These are phyloP conservation scores for Candida berthetii DNA, from an alignment of 805 yeast genomes.

Conservation along the genomic window DNA sequence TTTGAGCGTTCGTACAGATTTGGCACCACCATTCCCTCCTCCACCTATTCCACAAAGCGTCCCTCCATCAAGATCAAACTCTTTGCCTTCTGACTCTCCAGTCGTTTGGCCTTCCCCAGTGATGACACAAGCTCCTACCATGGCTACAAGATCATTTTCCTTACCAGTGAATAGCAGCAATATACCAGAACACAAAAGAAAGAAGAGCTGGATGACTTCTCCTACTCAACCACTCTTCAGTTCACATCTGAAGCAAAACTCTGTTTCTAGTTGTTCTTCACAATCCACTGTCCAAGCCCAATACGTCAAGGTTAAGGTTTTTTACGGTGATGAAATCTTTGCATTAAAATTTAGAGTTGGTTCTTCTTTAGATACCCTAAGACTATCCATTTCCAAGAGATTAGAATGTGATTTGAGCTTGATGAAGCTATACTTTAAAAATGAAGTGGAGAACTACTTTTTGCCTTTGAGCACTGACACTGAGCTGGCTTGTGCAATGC, in stretches of 20 bases:
- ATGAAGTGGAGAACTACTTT: slow-evolving; percentile 8
- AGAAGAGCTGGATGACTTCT: neutral
- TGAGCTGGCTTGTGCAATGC: slow-evolving; percentile 12
- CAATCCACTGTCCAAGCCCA: neutral
- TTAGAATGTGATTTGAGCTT: slow-evolving; percentile 12
- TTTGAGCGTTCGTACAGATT: slow-evolving; percentile 11
- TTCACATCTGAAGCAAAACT: neutral
- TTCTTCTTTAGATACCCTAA: slow-evolving; percentile 5
- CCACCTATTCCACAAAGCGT: slow-evolving; percentile 5
- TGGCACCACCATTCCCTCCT: slow-evolving; percentile 19
- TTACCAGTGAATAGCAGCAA: neutral
- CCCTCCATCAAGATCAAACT: slow-evolving; percentile 1
- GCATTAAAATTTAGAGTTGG: slow-evolving; percentile 13
- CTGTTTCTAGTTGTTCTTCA: neutral
- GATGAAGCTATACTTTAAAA: slow-evolving; percentile 14
- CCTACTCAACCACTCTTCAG: slow-evolving; percentile 7
- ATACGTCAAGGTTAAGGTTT: slow-evolving; percentile 16
- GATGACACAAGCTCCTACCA: slow-evolving; percentile 4
- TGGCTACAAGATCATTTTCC: neutral
- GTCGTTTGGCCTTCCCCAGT: slow-evolving; percentile 1
- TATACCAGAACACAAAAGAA: neutral
- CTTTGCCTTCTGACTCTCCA: neutral
- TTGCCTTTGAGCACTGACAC: slow-evolving; percentile 13
- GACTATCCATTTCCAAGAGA: slow-evolving; percentile 15
- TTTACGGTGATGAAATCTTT: slow-evolving; percentile 17